These are phyloP conservation scores for Lolium rigidum DNA, from an alignment of 176 grass and related monocot genomes.

Conservation along the genomic window DNA sequence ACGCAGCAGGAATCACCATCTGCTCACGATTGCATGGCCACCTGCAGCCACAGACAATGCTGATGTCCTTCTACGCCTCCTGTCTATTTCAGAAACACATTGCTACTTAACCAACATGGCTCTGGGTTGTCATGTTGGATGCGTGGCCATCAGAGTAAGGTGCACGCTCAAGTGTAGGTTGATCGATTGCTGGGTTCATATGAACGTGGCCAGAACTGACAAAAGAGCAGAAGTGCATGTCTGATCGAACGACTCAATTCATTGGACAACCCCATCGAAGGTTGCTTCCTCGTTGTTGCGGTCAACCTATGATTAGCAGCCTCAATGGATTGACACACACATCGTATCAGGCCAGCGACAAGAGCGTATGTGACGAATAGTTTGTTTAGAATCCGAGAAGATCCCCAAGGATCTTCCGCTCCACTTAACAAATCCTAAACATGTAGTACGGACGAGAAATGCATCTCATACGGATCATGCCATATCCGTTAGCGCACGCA, in stretches of 20 bases:
- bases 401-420: not conserved
- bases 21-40: not conserved
- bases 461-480: not conserved
- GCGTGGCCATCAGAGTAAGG: conserved; percentile 25
- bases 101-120: conserved; percentile 30
- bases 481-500: not conserved
- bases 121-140: conserved; percentile 46
- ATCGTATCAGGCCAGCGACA: not conserved
- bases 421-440: not conserved
- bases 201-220: conserved; percentile 4
- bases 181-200: conserved; percentile 29
- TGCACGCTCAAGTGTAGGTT: conserved; percentile 29
- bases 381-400: not conserved
- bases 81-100: not conserved
- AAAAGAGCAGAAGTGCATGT: not conserved
- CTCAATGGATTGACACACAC: not conserved
- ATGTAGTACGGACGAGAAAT: not conserved
- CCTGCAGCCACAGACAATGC: not conserved
- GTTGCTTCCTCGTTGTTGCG: no score
- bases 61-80: no score
- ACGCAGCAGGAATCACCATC: not conserved
- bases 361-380: not conserved
- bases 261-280: no score
- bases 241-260: no score
- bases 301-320: not conserved